Percentiles rank a stretch among this genome's conserved stretches.
Conservation (phyloP, 495 filamentous ascomycete species). For the Penicillium bialowiezense region DNA sequence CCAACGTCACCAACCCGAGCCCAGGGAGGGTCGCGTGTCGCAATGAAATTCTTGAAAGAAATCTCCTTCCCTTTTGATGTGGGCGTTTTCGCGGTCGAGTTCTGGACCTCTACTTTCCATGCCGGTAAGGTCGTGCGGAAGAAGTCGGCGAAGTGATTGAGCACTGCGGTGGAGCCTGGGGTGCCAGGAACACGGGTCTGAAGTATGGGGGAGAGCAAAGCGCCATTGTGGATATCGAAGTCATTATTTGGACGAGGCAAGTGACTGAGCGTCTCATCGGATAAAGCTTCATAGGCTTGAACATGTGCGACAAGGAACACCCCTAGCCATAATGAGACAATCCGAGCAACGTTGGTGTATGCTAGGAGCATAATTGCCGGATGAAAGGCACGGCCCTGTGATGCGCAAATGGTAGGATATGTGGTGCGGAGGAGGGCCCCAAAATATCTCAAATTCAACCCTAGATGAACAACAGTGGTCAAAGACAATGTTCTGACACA, state of each 20-base stretch:
- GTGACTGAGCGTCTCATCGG: slow-evolving; percentile 63
- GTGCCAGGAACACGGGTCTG: slow-evolving; percentile 87
- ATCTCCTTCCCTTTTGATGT: slow-evolving; percentile 63
- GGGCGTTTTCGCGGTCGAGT: slow-evolving; percentile 80
- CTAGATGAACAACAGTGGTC: too few relatives aligned
- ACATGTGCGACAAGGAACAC: slow-evolving; percentile 25
- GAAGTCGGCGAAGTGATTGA: slow-evolving; percentile 80
- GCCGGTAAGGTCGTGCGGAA: slow-evolving; percentile 67
- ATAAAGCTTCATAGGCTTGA: slow-evolving; percentile 67
- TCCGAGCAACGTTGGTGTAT: slow-evolving; percentile 24
- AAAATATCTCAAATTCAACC: too few relatives aligned
- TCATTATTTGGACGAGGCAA: slow-evolving; percentile 70
- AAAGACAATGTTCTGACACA: too few relatives aligned
- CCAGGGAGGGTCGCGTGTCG: slow-evolving; percentile 89
- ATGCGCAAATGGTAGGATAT: too few relatives aligned
- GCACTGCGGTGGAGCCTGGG: slow-evolving; percentile 66
- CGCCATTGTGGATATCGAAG: slow-evolving; percentile 74
- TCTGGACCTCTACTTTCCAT: slow-evolving; percentile 81
- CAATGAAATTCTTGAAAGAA: slow-evolving; percentile 83
- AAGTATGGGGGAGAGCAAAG: slow-evolving; percentile 85
- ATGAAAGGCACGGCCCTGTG: too few relatives aligned
- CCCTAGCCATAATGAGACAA: slow-evolving; percentile 29
- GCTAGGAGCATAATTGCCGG: slow-evolving; percentile 27
- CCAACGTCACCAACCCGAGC: slow-evolving; percentile 67
- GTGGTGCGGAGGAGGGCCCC: too few relatives aligned